Conservation (phyloP, 371 early-diverging fungal genomes). For the Mucor circinelloides region DNA sequence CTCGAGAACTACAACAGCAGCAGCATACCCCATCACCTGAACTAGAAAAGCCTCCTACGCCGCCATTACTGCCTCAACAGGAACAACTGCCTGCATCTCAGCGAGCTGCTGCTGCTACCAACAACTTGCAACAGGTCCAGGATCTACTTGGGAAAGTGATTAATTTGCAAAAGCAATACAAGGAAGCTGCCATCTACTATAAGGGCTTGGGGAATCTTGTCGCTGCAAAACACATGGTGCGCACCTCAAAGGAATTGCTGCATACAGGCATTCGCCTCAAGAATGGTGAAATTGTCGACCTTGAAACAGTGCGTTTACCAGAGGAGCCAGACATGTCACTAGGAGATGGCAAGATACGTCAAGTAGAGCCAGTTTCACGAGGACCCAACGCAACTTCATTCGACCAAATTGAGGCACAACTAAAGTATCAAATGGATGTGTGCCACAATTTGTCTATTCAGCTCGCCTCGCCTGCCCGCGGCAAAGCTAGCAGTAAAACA, state of each 20-base stretch:
- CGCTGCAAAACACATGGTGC: constrained; percentile 62
- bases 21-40: background rate
- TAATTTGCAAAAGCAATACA: constrained; percentile 60
- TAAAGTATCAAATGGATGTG: constrained; percentile 64
- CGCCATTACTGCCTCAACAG: background rate
- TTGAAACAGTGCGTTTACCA: constrained; percentile 7
- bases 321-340: constrained; percentile 41
- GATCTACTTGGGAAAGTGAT: constrained; percentile 34
- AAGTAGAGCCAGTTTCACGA: constrained; percentile 14
- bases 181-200: constrained; percentile 61
- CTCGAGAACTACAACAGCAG: background rate
- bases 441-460: constrained; percentile 64
- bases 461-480: constrained; percentile 27
- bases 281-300: constrained; percentile 32
- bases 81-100: background rate
- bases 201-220: constrained; percentile 55
- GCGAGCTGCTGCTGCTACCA: background rate
- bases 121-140: constrained; percentile 6
- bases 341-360: constrained; percentile 44
- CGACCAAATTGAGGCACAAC: constrained; percentile 53
- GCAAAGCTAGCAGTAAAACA: constrained; percentile 7
- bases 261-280: constrained; percentile 38
- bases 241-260: constrained; percentile 45
- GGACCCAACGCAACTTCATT: constrained; percentile 28
- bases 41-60: background rate